These are phyloP conservation scores for Geotrichum macrosporum DNA, from an alignment of 1,139 yeast species.

Conservation along the genomic window DNA sequence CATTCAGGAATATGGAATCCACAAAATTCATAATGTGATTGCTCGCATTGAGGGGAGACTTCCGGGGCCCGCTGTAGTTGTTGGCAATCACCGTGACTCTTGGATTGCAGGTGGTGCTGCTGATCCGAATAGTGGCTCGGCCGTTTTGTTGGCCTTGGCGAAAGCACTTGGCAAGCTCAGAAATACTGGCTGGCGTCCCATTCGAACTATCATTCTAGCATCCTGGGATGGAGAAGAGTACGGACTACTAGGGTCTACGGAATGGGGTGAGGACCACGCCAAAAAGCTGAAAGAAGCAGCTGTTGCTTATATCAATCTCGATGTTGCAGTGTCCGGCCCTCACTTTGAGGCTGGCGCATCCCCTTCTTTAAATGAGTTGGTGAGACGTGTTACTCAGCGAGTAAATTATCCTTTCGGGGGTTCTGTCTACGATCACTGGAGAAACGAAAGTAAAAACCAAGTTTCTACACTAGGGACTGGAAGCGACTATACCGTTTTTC, in stretches of 20 bases:
- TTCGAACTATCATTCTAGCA: slow-evolving; percentile 55
- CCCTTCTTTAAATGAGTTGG: slow-evolving; percentile 47
- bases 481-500: slow-evolving; percentile 63
- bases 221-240: slow-evolving; percentile 77
- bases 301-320: slow-evolving; percentile 59
- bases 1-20: slow-evolving; percentile 51
- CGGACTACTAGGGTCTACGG: slow-evolving; percentile 65
- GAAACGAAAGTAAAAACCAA: slow-evolving; percentile 36
- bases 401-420: slow-evolving; percentile 45
- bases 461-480: slow-evolving; percentile 57
- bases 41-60: slow-evolving; percentile 53
- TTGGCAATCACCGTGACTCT: slow-evolving; percentile 69
- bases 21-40: slow-evolving; percentile 55
- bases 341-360: slow-evolving; percentile 46
- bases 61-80: slow-evolving; percentile 47
- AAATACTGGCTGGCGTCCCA: slow-evolving; percentile 55
- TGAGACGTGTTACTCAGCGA: slow-evolving; percentile 41
- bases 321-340: slow-evolving; percentile 56
- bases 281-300: slow-evolving; percentile 44
- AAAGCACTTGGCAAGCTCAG: slow-evolving; percentile 50
- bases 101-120: slow-evolving; percentile 73
- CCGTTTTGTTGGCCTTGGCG: slow-evolving; percentile 55
- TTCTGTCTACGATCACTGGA: slow-evolving; percentile 54
- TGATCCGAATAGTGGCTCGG: slow-evolving; percentile 66
- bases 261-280: slow-evolving; percentile 56